Percentiles rank a stretch among this genome's conserved stretches.
Evolutionary conservation across 2,329 filamentous ascomycete genomes (phyloP).

Genomic region (Cryphonectria japonica): DNA sequence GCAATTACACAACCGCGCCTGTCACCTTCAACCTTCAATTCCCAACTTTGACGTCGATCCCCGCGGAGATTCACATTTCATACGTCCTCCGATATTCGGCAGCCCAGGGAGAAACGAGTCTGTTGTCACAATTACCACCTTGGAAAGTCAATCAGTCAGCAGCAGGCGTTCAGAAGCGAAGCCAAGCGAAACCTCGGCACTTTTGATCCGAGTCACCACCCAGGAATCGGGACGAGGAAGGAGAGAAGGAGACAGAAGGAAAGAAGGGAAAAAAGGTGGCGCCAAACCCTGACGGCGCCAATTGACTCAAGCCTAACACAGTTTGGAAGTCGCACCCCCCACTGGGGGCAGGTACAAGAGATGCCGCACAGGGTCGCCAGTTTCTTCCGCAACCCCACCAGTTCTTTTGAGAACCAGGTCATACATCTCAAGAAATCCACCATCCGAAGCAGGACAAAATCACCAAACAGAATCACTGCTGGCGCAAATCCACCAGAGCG

Average conservation of each 20-base stretch:
- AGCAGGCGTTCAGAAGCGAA: background rate
- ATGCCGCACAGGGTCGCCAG: slow-evolving; percentile 64
- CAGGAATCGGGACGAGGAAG: background rate
- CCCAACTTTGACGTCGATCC: background rate
- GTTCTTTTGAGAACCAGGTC: slow-evolving; percentile 50
- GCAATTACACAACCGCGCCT: background rate
- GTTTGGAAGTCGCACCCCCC: background rate
- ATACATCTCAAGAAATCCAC: slow-evolving; percentile 51
- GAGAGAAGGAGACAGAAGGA: background rate
- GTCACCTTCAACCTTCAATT: background rate
- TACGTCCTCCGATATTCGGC: slow-evolving; percentile 24
- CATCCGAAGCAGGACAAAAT: slow-evolving; percentile 39
- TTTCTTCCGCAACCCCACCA: slow-evolving; percentile 60
- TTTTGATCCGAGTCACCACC: background rate
- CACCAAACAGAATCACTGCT: slow-evolving; percentile 35
- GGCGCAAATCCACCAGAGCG: slow-evolving; percentile 25
- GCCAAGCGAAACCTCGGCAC: background rate
- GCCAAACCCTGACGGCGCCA: background rate
- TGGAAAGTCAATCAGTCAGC: background rate
- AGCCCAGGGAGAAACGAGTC: background rate
- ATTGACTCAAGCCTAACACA: background rate
- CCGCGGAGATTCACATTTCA: background rate
- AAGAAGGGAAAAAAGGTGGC: too few relatives aligned
- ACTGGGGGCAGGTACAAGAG: slow-evolving; percentile 17
- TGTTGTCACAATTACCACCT: background rate